These are phyloP conservation scores for Striga asiatica DNA, from an alignment of 257 asterid genomes.

Conservation along the genomic window DNA sequence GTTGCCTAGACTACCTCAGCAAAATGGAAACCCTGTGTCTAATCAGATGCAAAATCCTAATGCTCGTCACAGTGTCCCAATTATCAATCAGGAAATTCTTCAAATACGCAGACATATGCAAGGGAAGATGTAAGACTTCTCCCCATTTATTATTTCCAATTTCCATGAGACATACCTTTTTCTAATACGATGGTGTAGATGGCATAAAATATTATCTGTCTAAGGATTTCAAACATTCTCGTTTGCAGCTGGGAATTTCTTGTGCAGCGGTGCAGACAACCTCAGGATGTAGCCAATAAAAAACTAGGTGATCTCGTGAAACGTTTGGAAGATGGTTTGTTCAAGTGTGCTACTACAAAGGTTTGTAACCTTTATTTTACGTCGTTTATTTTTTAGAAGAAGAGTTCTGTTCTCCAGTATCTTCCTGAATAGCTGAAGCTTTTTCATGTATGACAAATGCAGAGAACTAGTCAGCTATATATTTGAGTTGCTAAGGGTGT, in stretches of 20 bases:
- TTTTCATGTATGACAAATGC: not conserved
- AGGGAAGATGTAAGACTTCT: constrained; percentile 47
- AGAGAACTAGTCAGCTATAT: too few species aligned
- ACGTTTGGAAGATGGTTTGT: constrained; percentile 76
- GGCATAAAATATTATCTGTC: not conserved
- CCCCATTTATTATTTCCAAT: constrained; percentile 7
- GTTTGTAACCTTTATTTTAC: constrained; percentile 27
- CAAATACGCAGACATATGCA: constrained; percentile 46
- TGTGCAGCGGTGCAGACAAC: constrained; percentile 39
- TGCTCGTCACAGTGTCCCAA: constrained; percentile 29
- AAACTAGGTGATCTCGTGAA: constrained; percentile 58
- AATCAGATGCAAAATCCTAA: constrained; percentile 62
- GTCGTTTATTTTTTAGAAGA: too few species aligned
- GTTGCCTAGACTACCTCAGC: constrained; percentile 48
- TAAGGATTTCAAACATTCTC: constrained; percentile 16
- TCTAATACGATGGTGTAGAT: not conserved
- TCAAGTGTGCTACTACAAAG: constrained; percentile 60
- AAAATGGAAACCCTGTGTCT: constrained; percentile 48
- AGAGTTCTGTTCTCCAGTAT: constrained; percentile 7
- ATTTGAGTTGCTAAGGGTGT: too few species aligned
- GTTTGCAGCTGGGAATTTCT: constrained; percentile 58
- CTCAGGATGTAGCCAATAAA: constrained; percentile 36
- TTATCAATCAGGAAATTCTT: constrained; percentile 40
- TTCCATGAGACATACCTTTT: not conserved
- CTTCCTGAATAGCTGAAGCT: not conserved